Evolutionary conservation across 106 monocot genomes (phyloP).

Genomic region (Alisma plantagoaquatica): DNA sequence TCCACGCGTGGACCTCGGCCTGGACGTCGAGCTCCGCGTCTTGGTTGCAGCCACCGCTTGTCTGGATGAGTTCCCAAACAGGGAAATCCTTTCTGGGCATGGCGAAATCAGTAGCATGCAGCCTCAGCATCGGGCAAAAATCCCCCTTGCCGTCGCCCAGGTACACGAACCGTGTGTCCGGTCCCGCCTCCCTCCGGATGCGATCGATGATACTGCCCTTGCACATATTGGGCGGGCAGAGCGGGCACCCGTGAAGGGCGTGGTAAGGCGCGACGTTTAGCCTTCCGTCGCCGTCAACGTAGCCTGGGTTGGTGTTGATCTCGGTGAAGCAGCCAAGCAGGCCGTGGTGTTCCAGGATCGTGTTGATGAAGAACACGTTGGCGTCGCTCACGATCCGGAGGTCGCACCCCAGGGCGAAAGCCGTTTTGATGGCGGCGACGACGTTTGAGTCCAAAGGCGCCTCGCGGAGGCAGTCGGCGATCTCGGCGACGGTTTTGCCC

Average conservation of each 20-base stretch:
- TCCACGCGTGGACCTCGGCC: conserved; percentile 9
- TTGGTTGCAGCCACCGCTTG: no score
- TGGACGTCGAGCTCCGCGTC: conserved; percentile 1
- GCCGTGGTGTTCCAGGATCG: conserved; percentile 17
- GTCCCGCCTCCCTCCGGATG: background rate
- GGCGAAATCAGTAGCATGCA: background rate
- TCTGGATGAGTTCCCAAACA: conserved; percentile 10
- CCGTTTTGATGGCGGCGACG: no score
- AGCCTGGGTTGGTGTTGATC: conserved; percentile 17
- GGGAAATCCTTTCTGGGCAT: conserved; percentile 14
- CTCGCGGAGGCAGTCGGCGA: background rate
- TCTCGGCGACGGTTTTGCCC: background rate
- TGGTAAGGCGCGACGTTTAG: conserved; percentile 9
- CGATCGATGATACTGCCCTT: conserved; percentile 3
- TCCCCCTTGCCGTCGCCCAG: conserved; percentile 12
- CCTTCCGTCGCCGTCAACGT: conserved; percentile 12
- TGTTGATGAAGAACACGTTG: conserved; percentile 12
- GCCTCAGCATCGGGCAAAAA: conserved; percentile 10
- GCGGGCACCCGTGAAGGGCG: no score
- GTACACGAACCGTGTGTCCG: conserved; percentile 4
- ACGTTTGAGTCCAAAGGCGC: background rate
- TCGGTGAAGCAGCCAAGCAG: conserved; percentile 12
- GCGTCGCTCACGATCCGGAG: no score
- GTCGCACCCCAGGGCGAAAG: no score
- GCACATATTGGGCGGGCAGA: no score